Conservation (phyloP, 1,139 yeast species). For the Debaryomyces robertsiae region DNA sequence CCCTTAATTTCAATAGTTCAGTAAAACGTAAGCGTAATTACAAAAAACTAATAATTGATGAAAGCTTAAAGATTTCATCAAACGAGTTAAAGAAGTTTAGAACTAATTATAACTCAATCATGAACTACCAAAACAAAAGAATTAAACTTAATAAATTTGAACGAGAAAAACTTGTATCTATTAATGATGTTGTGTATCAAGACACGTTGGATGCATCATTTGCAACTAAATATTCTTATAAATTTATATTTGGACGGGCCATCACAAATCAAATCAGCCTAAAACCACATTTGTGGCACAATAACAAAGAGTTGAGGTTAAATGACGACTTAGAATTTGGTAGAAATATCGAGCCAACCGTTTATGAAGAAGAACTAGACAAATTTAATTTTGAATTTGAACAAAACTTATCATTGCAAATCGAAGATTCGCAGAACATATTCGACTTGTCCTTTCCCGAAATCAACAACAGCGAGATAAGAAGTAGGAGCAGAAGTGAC, state of each 20-base stretch:
- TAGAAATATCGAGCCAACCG: slow-evolving; percentile 10
- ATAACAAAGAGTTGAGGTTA: neutral
- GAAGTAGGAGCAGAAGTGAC: slow-evolving; percentile 20
- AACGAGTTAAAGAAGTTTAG: slow-evolving; percentile 8
- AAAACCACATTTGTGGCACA: neutral
- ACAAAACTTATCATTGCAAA: neutral
- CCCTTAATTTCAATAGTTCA: neutral
- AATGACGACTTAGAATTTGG: slow-evolving; percentile 11
- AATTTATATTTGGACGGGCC: slow-evolving; percentile 7
- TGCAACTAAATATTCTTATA: slow-evolving; percentile 7
- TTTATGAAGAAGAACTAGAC: slow-evolving; percentile 6
- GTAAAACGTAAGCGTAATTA: slow-evolving; percentile 4
- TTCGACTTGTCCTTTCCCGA: slow-evolving; percentile 21
- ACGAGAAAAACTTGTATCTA: neutral
- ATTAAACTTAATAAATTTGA: slow-evolving; percentile 1
- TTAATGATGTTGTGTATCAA: neutral
- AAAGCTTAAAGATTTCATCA: slow-evolving; percentile 7
- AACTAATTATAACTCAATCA: slow-evolving; percentile 6
- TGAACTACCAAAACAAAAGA: slow-evolving; percentile 8
- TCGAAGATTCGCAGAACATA: slow-evolving; percentile 9
- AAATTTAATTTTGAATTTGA: slow-evolving; percentile 7
- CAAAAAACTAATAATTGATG: slow-evolving; percentile 8
- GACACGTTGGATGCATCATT: slow-evolving; percentile 2
- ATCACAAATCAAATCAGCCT: neutral
- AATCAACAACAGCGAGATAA: slow-evolving; percentile 12